These are phyloP conservation scores for Nidula niveotomentosa DNA, from an alignment of 1,284 basidiomycete species.

Conservation along the genomic window DNA sequence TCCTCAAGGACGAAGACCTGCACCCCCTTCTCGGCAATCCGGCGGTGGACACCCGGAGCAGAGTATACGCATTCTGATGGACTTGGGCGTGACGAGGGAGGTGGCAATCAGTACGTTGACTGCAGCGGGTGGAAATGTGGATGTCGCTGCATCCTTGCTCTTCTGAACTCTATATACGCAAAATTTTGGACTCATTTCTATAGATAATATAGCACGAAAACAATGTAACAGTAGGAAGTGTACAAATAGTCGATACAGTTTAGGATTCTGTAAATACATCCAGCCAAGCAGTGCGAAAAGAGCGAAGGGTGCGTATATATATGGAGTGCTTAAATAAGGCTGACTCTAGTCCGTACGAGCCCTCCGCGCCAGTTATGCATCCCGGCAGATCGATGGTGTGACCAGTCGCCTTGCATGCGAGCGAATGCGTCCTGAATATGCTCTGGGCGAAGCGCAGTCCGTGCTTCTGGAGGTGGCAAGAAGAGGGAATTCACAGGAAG, in stretches of 20 bases:
- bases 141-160: conserved; percentile 85
- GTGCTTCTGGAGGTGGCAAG: conserved; percentile 75
- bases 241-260: not conserved
- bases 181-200: conserved; percentile 8
- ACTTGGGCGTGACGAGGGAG: conserved; percentile 74
- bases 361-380: conserved; percentile 89
- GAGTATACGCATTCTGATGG: conserved; percentile 59
- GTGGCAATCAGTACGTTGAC: conserved; percentile 77
- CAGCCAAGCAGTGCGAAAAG: conserved; percentile 8
- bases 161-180: conserved; percentile 47
- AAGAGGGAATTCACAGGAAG: conserved; percentile 74
- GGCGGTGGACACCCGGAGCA: conserved; percentile 45
- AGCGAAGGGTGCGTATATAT: not conserved
- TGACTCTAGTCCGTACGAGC: conserved; percentile 75
- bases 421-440: conserved; percentile 91
- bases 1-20: too few relatives aligned
- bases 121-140: conserved; percentile 84
- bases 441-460: conserved; percentile 75
- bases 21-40: conserved; percentile 8
- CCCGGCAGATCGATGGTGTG: conserved; percentile 75
- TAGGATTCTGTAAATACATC: too few relatives aligned
- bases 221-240: conserved; percentile 15
- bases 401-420: conserved; percentile 84
- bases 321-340: conserved; percentile 58
- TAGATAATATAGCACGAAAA: not conserved